Conservation (phyloP, 2,329 filamentous ascomycete species). For the Penicillium sclerotigenum region DNA sequence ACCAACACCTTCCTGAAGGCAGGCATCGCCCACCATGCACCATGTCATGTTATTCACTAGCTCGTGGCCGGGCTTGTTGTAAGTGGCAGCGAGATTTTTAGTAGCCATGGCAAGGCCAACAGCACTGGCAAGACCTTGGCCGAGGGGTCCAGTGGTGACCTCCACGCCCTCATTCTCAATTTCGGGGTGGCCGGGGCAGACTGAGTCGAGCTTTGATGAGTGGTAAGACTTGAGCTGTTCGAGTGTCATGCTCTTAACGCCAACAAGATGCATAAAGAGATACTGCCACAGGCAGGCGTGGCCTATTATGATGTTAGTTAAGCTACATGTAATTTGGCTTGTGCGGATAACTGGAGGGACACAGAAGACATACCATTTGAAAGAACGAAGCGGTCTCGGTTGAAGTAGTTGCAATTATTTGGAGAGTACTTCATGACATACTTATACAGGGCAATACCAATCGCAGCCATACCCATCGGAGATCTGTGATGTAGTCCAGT, state of each 20-base stretch:
- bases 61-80: slow-evolving; percentile 50
- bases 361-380: slow-evolving; percentile 37
- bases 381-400: slow-evolving; percentile 46
- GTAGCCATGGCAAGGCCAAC: slow-evolving; percentile 58
- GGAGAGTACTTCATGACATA: slow-evolving; percentile 58
- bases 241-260: slow-evolving; percentile 32
- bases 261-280: slow-evolving; percentile 30
- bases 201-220: slow-evolving; percentile 26
- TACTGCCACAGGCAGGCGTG: slow-evolving; percentile 35
- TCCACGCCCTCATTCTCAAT: slow-evolving; percentile 58
- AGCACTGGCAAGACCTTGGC: slow-evolving; percentile 59
- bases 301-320: slow-evolving; percentile 19
- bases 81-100: slow-evolving; percentile 55
- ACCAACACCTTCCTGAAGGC: slow-evolving; percentile 55
- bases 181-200: slow-evolving; percentile 48
- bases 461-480: slow-evolving; percentile 56
- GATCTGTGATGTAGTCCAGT: slow-evolving; percentile 29
- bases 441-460: slow-evolving; percentile 61
- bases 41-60: slow-evolving; percentile 53
- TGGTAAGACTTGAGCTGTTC: slow-evolving; percentile 36
- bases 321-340: not conserved
- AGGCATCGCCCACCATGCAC: slow-evolving; percentile 59
- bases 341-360: not conserved
- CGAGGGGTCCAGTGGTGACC: slow-evolving; percentile 59
- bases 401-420: slow-evolving; percentile 41